Conservation (phyloP, 2,329 filamentous ascomycete genomes). For the Epichloe uncinata region DNA sequence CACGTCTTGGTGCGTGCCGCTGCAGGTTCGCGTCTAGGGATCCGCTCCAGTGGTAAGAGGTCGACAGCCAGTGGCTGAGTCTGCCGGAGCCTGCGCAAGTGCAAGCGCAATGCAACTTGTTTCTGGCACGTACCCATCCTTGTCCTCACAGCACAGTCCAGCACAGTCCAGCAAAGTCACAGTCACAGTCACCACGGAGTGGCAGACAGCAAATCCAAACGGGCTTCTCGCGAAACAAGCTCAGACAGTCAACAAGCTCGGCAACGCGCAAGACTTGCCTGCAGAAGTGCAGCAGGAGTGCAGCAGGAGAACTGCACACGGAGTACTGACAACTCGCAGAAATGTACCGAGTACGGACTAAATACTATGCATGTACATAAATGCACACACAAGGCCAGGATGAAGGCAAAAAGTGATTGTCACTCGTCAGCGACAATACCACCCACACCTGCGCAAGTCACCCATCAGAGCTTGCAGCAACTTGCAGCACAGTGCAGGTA, state of each 20-base stretch:
- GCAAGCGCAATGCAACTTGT: neutral
- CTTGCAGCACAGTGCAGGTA: conserved; percentile 1
- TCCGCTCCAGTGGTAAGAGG: neutral
- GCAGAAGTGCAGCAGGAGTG: no score
- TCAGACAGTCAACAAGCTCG: no score
- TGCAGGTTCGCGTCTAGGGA: neutral
- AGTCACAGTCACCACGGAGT: no score
- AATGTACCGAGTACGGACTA: no score
- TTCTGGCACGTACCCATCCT: neutral
- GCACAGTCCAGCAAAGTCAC: no score
- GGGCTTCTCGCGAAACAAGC: no score
- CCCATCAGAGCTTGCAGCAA: neutral
- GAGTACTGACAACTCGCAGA: no score
- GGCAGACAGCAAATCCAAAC: no score
- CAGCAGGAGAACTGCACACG: no score
- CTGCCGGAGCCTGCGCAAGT: neutral
- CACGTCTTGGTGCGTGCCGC: neutral
- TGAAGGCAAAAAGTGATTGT: neutral
- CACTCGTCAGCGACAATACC: no score
- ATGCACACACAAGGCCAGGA: neutral
- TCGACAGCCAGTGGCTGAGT: neutral
- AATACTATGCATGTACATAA: no score
- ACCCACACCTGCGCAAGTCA: neutral
- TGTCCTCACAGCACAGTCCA: neutral
- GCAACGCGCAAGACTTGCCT: no score